Evolutionary conservation across 495 filamentous ascomycete species (phyloP).

Genomic region (Gamarada debralockiae): DNA sequence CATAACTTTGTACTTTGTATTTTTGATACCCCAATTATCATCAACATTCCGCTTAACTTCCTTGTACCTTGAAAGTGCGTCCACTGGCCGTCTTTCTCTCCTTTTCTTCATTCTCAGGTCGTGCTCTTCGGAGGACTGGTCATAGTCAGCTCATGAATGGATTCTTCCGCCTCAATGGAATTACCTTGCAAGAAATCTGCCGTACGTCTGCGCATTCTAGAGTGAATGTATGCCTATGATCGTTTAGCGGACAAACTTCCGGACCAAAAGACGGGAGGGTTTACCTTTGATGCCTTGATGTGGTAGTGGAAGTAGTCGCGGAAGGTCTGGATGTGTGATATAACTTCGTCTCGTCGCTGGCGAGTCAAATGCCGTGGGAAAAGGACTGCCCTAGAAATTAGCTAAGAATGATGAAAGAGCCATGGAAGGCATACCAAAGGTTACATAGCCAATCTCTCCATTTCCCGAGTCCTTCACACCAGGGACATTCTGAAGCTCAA

Average conservation of each 20-base stretch:
- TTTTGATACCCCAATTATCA: conserved; percentile 8
- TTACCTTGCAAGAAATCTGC: conserved; percentile 96
- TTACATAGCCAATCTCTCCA: conserved; percentile 92
- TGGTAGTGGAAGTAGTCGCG: conserved; percentile 99
- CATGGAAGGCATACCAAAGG: conserved; percentile 67
- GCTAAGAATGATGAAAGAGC: neutral
- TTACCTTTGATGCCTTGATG: conserved; percentile 95
- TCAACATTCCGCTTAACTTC: conserved; percentile 15
- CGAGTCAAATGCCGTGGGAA: conserved; percentile 92
- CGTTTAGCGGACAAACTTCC: no score
- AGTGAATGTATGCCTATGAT: conserved; percentile 88
- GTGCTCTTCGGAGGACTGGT: conserved; percentile 80
- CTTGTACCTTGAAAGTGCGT: conserved; percentile 64
- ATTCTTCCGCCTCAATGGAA: conserved; percentile 4
- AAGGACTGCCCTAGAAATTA: conserved; percentile 55
- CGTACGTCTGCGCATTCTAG: conserved; percentile 91
- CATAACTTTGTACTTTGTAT: neutral
- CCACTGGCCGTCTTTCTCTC: conserved; percentile 98
- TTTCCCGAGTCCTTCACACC: conserved; percentile 69
- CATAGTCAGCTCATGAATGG: neutral
- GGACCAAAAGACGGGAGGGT: no score
- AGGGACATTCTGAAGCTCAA: conserved; percentile 83
- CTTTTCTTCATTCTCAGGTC: conserved; percentile 94
- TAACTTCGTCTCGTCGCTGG: conserved; percentile 87
- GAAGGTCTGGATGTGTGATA: conserved; percentile 99